Evolutionary conservation across 805 yeast genomes (phyloP), one percentile per base, ranked within the genome.

Genomic region (Candida awuae): DNA sequence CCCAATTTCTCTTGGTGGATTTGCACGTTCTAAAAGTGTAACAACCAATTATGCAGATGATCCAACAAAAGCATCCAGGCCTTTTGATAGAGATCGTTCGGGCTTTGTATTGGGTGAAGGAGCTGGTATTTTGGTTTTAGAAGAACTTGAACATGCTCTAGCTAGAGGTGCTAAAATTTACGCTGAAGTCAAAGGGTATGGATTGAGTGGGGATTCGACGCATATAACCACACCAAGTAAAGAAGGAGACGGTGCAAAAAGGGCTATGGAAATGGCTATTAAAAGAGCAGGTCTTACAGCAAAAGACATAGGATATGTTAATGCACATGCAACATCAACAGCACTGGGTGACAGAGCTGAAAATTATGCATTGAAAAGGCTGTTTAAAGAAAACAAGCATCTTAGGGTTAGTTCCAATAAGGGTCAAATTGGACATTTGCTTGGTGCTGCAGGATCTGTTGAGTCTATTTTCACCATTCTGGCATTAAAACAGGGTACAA

Each of bases 291-390:
- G 66, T 1, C 42, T 80, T 2, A 54, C 56, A 1, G 68, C 77
- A 0, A 32, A 52, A 4, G 66, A 73, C 2, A 67, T 90, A 15
- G 86, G 73, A 33, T 92, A 87, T 53, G 68, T 92, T 34, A 92
- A 94, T 60, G 97, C 98, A 2, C 99, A 92, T 59, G 98, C 99
- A 0, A 92, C 99, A 0, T 84, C 95, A 0, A 92, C 99, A 0
- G 63, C 67, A 6, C 62, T 88, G 4, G 99, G 99, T 5, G 99
- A 92, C 54, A 62, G 76, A 15, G 92, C 95, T 1, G 99, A 92
- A 54, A 77, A 82, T 51, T 55, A 56, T 31, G 97, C 97, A 3
- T 78, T 92, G 36, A 58, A 65, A 34, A 57, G 70, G 4, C 51
- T 82, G 4, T 74, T 85, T 1, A 52, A 60, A 3, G 50, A 59